A percentile compares a stretch with the other conserved stretches of the same genome.
phyloP scores from a whole-genome alignment of 805 yeast genomes.

The Wickerhamomyces silvicola region DNA sequence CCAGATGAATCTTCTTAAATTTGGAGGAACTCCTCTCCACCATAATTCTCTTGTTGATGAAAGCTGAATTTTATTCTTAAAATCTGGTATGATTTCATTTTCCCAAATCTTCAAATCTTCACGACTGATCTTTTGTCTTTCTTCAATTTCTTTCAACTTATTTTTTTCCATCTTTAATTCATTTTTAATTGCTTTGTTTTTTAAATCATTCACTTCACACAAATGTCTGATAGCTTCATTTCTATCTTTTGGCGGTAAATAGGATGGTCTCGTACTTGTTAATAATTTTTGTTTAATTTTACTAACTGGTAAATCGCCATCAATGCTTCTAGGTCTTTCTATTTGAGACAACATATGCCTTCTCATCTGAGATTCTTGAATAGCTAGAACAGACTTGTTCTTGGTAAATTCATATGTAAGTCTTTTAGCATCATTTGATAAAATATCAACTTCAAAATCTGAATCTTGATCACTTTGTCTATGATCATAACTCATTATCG shows the following conservation, averaged over 20 bases:
- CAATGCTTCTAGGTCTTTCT: slow-evolving; percentile 24
- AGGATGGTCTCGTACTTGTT: slow-evolving; percentile 53
- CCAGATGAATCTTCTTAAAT: slow-evolving; percentile 47
- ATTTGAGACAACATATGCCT: slow-evolving; percentile 13
- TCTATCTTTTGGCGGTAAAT: slow-evolving; percentile 59
- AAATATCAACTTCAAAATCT: slow-evolving; percentile 9
- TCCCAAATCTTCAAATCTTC: slow-evolving; percentile 38
- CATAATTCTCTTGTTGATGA: slow-evolving; percentile 45
- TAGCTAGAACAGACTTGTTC: slow-evolving; percentile 24
- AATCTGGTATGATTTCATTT: slow-evolving; percentile 30
- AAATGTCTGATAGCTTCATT: slow-evolving; percentile 50
- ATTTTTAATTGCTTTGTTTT: slow-evolving; percentile 33
- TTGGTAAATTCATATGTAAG: slow-evolving; percentile 18
- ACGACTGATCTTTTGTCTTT: slow-evolving; percentile 27
- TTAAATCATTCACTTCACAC: slow-evolving; percentile 40
- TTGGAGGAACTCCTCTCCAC: slow-evolving; percentile 55
- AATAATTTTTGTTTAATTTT: slow-evolving; percentile 19
- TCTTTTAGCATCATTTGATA: slow-evolving; percentile 14
- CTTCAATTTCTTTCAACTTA: slow-evolving; percentile 27
- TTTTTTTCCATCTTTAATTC: slow-evolving; percentile 30
- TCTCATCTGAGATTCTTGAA: slow-evolving; percentile 27
- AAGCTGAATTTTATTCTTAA: slow-evolving; percentile 26
- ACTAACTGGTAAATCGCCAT: slow-evolving; percentile 11
- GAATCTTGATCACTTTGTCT: slow-evolving; percentile 6
- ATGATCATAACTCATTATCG: slow-evolving; percentile 32